phyloP scores from a whole-genome alignment of 2,329 filamentous ascomycete genomes.

The Colletotrichum sp. region DNA sequence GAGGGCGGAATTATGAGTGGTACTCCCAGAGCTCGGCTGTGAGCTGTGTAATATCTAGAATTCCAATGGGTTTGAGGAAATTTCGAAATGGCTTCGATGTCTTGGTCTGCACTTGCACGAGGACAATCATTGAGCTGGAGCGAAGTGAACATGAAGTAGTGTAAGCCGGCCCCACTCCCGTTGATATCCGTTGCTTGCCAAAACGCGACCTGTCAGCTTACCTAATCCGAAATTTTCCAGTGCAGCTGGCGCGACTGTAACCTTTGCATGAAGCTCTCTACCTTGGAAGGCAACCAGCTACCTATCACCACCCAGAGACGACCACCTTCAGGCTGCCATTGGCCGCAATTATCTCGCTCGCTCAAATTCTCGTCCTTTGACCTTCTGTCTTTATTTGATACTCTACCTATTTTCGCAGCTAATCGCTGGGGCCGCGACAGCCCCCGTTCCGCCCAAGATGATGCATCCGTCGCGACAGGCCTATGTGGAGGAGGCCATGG shows the following conservation, averaged over 20 bases:
- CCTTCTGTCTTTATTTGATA: not conserved
- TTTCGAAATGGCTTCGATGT: not conserved
- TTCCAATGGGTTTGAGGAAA: not conserved
- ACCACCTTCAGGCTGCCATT: not conserved
- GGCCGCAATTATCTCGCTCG: not conserved
- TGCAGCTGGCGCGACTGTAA: not conserved
- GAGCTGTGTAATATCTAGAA: not conserved
- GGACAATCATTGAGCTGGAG: not conserved
- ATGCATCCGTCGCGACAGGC: conserved; percentile 92
- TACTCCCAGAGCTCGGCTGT: not conserved
- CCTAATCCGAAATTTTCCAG: conserved; percentile 25
- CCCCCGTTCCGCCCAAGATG: conserved; percentile 43
- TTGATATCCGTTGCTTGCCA: not conserved
- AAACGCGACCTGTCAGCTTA: not conserved
- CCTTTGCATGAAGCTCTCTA: not conserved
- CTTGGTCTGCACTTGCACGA: not conserved
- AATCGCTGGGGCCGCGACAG: not conserved
- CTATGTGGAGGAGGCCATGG: conserved; percentile 82
- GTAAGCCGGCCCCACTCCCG: not conserved
- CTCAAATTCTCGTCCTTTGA: not conserved
- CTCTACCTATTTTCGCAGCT: not conserved
- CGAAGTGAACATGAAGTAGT: not conserved
- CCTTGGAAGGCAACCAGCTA: not conserved
- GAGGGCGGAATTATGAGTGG: not conserved
- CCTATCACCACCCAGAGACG: not conserved